Evolutionary conservation across 441 rosid species (phyloP).

Genomic region (Raphanus hybrid): DNA sequence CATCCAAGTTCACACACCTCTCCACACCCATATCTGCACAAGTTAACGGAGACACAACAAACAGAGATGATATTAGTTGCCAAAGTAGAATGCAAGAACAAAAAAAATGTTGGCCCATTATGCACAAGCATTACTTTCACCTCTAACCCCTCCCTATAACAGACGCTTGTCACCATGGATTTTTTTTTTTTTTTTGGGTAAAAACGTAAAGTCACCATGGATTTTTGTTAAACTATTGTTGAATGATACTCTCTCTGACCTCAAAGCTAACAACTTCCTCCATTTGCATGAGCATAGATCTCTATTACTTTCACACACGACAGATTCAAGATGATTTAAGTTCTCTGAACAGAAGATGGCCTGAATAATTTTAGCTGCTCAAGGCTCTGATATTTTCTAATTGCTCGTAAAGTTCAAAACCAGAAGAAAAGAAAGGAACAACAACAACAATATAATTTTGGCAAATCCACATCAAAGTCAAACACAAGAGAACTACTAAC

Average conservation of each 20-base stretch:
- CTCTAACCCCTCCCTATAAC: neutral
- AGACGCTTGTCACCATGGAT: too few species aligned
- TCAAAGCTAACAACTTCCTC: neutral
- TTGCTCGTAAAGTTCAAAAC: neutral
- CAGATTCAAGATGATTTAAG: constrained; percentile 1
- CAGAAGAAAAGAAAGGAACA: neutral
- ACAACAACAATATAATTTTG: neutral
- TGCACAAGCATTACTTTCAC: neutral
- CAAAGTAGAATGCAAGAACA: neutral
- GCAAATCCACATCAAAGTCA: neutral
- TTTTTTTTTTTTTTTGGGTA: too few species aligned
- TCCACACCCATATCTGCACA: constrained; percentile 82
- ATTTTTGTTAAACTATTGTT: neutral
- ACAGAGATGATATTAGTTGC: neutral
- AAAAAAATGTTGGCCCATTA: neutral
- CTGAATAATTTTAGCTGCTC: neutral
- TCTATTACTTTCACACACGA: neutral
- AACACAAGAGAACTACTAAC: constrained; percentile 2
- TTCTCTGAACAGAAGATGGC: neutral
- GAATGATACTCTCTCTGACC: neutral
- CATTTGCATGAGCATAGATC: neutral
- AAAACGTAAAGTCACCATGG: too few species aligned
- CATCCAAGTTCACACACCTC: constrained; percentile 77
- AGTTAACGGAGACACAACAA: neutral
- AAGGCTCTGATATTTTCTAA: neutral